Base-by-base conservation (phyloP, 768 basidiomycete genomes). In the Guyanaporus albipodus region DNA sequence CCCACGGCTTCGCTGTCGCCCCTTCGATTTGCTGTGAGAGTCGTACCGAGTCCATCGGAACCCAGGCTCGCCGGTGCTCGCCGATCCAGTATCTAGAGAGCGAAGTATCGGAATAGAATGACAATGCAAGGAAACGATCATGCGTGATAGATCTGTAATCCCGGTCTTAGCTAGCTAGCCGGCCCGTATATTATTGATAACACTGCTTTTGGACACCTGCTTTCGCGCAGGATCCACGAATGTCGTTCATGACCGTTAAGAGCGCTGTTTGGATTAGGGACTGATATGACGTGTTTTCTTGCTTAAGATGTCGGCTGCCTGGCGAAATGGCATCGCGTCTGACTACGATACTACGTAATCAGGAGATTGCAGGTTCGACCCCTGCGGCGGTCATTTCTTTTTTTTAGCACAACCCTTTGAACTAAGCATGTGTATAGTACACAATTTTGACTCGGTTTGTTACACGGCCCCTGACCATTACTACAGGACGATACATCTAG, bases 291-390 rank as follows among this genome's bases (percentile, higher is more conserved):
- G 1, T 12, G 9, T 5, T 1, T 0, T 1, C 1, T 32, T 8
- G 0, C 0, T 5, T 1, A 1, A 0, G 4, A 21, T 6, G 11
- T 23, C 48, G 83, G 84, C 83, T 81, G 83, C 81, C 80, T 87
- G 85, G 85, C 85, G 83, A 85, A 87, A 86, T 86, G 85, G 85
- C 83, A 87, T 85, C 85, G 85, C 85, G 85, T 87, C 83, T 87
- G 85, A 87, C 85, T 87, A 85, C 85, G 85, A 85, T 19, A 6
- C 18, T 8, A 33, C 6, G 51, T 58, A 53, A 86, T 86, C 86
- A 87, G 84, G 85, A 87, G 85, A 86, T 87, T 87, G 85, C 83
- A 87, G 84, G 85, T 87, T 87, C 85, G 83, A 87, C 77, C 78
- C 84, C 83, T 87, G 61, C 62, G 62, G 62, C 41, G 62, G 59